These are phyloP conservation scores for Lactifluus pinguis DNA, from an alignment of 768 basidiomycete species.

Conservation along the genomic window DNA sequence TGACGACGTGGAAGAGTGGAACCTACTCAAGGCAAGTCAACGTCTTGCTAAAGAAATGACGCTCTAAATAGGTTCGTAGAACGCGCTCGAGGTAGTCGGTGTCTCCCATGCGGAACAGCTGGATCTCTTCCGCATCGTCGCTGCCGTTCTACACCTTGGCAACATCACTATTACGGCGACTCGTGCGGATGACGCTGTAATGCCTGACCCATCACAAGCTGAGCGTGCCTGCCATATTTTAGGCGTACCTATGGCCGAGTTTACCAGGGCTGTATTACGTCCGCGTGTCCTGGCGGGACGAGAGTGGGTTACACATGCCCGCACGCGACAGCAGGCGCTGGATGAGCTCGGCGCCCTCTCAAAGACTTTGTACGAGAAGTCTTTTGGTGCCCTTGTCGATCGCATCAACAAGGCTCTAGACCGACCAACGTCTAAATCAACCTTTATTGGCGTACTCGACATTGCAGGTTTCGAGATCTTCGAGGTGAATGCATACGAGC, in stretches of 20 bases:
- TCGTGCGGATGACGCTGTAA: conserved; percentile 67
- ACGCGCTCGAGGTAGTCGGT: conserved; percentile 82
- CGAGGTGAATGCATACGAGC: conserved; percentile 91
- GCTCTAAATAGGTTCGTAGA: conserved; percentile 31
- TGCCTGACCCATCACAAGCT: conserved; percentile 77
- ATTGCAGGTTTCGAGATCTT: conserved; percentile 99
- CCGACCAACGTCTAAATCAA: conserved; percentile 81
- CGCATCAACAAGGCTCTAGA: conserved; percentile 92
- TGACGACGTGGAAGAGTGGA: conserved; percentile 87
- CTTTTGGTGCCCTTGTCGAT: conserved; percentile 88
- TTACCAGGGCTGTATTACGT: conserved; percentile 78
- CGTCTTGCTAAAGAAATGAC: neutral
- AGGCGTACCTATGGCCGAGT: conserved; percentile 80
- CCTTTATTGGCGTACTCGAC: conserved; percentile 97
- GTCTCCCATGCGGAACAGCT: conserved; percentile 79
- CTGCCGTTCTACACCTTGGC: conserved; percentile 90
- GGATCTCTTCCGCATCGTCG: conserved; percentile 89
- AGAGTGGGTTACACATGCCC: conserved; percentile 93
- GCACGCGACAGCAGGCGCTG: conserved; percentile 83
- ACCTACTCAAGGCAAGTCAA: conserved; percentile 52
- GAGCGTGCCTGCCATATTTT: conserved; percentile 86
- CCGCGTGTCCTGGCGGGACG: conserved; percentile 90
- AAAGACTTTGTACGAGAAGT: conserved; percentile 96
- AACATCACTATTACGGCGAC: conserved; percentile 80
- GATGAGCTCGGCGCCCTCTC: conserved; percentile 88